These are phyloP conservation scores for Kuraishia capsulata DNA, from an alignment of 805 yeast genomes.

Conservation along the genomic window DNA sequence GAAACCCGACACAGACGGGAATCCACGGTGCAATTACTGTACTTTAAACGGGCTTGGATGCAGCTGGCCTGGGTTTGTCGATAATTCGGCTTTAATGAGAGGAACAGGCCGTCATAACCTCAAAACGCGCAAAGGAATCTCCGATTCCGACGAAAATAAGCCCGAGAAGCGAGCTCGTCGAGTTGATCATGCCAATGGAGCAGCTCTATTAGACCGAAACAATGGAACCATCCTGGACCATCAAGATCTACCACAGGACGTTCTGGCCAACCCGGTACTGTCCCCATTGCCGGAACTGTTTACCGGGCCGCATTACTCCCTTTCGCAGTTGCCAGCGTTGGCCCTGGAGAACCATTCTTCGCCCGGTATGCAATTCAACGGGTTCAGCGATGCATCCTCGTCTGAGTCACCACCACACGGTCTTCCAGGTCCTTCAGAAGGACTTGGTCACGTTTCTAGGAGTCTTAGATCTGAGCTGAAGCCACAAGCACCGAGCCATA, in stretches of 20 bases:
- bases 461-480: too few species aligned
- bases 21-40: slow-evolving; percentile 42
- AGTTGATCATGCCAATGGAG: too few species aligned
- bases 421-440: neutral
- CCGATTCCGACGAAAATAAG: too few species aligned
- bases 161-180: neutral
- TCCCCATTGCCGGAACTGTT: neutral
- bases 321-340: neutral
- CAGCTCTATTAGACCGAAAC: too few species aligned
- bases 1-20: slow-evolving; percentile 9
- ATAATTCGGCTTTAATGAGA: slow-evolving; percentile 8
- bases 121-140: neutral
- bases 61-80: slow-evolving; percentile 25
- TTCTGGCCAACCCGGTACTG: neutral
- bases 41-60: slow-evolving; percentile 24
- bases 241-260: neutral
- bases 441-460: too few species aligned
- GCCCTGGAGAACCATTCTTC: too few species aligned
- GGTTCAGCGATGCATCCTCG: neutral
- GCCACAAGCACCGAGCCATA: neutral
- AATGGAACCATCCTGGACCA: too few species aligned
- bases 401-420: neutral
- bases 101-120: neutral
- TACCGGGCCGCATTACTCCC: neutral
- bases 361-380: too few species aligned